Conservation (phyloP, 129 eudicot genomes). For the Flaveria linearis region DNA sequence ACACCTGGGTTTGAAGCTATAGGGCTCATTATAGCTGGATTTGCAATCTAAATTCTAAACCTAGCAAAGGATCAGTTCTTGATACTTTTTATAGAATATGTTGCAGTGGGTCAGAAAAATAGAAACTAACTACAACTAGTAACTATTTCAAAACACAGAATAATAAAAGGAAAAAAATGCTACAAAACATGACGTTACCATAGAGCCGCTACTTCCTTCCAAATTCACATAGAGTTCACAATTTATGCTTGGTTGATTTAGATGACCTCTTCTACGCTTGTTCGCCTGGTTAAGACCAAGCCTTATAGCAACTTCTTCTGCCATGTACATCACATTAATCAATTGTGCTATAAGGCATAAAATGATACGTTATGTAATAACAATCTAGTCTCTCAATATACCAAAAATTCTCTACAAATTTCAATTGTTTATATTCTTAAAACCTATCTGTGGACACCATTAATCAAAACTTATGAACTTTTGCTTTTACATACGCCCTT, state of each 20-base stretch:
- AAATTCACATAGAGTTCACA: slow-evolving; percentile 52
- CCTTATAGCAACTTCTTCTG: slow-evolving; percentile 48
- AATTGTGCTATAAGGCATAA: slow-evolving; percentile 1
- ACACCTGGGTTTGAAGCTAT: background rate
- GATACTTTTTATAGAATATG: background rate
- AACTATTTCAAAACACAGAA: background rate
- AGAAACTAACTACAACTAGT: background rate
- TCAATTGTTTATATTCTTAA: background rate
- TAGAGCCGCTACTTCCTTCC: slow-evolving; percentile 51
- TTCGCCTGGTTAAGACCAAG: slow-evolving; percentile 25
- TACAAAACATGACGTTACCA: slow-evolving; percentile 37
- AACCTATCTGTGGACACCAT: background rate
- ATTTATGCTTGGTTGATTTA: slow-evolving; percentile 50
- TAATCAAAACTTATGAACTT: background rate
- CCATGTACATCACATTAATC: slow-evolving; percentile 9
- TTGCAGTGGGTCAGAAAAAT: background rate
- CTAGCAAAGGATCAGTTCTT: background rate
- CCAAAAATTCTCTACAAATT: background rate
- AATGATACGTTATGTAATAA: background rate
- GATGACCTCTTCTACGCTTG: slow-evolving; percentile 58
- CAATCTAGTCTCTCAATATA: background rate
- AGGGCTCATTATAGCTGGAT: background rate
- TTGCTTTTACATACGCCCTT: background rate
- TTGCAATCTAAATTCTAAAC: background rate
- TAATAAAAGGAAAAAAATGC: background rate